Conservation (phyloP, 192 early-diverging fungal genomes). For the Coemansia sp. region DNA sequence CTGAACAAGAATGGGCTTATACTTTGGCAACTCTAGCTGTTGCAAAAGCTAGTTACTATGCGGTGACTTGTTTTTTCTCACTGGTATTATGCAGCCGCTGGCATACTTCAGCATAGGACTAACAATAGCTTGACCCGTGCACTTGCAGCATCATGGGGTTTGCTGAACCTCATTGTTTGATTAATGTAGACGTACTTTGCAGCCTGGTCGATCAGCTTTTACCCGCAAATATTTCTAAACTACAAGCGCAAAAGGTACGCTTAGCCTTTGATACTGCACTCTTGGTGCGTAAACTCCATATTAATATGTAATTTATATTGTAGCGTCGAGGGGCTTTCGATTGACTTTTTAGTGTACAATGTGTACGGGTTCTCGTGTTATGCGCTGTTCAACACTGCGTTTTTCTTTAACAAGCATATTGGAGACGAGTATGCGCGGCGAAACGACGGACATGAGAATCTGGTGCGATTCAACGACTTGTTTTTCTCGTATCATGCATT, state of each 20-base stretch:
- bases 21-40: no score
- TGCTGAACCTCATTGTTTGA: conserved; percentile 4
- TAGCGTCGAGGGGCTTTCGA: conserved; percentile 79
- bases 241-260: conserved; percentile 59
- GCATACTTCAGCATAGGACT: background rate
- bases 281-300: background rate
- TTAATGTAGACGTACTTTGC: conserved; percentile 68
- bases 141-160: background rate
- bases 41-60: background rate
- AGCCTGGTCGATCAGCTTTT: conserved; percentile 88
- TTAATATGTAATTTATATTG: background rate
- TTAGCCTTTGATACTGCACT: background rate
- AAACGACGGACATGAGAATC: conserved; percentile 64
- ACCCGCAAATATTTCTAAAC: conserved; percentile 83
- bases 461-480: conserved; percentile 82
- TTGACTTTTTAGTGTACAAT: conserved; percentile 89
- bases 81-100: background rate
- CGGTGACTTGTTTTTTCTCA: background rate
- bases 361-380: conserved; percentile 85
- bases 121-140: background rate
- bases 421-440: conserved; percentile 71
- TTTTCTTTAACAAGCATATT: conserved; percentile 65
- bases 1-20: no score
- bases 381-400: conserved; percentile 74
- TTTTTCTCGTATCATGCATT: conserved; percentile 87